Conservation (phyloP, 2,329 filamentous ascomycete species). For the Nigrospora osmanthi region DNA sequence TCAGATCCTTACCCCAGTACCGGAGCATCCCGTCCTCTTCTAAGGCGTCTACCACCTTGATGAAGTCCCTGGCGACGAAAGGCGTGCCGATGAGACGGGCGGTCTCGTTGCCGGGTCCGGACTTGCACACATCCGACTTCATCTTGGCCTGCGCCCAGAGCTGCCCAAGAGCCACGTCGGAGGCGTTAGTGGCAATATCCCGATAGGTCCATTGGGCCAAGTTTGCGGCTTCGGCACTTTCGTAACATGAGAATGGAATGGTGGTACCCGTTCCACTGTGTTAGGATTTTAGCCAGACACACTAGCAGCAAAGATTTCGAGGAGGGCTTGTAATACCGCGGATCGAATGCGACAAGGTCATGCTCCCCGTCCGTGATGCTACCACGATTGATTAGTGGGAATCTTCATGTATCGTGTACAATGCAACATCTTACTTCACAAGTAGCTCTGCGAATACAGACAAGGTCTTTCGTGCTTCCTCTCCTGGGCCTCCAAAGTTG, state of each 20-base stretch:
- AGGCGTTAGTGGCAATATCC: background rate
- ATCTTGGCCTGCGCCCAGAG: constrained; percentile 9
- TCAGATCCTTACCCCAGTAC: constrained; percentile 21
- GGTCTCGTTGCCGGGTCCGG: constrained; percentile 1
- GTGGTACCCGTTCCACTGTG: constrained; percentile 11
- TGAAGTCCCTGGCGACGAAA: constrained; percentile 28
- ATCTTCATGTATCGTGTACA: too few relatives aligned
- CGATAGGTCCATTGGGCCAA: background rate
- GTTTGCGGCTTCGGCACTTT: background rate
- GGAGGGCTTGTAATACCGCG: constrained; percentile 4
- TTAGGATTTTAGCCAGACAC: too few relatives aligned
- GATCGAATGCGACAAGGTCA: constrained; percentile 13
- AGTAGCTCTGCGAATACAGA: too few relatives aligned
- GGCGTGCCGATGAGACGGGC: constrained; percentile 21
- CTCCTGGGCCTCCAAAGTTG: too few relatives aligned
- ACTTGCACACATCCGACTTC: constrained; percentile 10
- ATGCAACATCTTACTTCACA: too few relatives aligned
- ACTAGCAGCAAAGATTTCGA: too few relatives aligned
- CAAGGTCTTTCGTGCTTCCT: too few relatives aligned
- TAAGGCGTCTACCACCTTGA: constrained; percentile 27
- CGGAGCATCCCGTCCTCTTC: constrained; percentile 27
- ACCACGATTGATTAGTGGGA: too few relatives aligned
- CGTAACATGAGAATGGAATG: constrained; percentile 11
- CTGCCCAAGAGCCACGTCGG: constrained; percentile 6
- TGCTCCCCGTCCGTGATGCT: constrained; percentile 10